Conservation (phyloP, 768 basidiomycete species). For the Phanerodontia chrysosporium region DNA sequence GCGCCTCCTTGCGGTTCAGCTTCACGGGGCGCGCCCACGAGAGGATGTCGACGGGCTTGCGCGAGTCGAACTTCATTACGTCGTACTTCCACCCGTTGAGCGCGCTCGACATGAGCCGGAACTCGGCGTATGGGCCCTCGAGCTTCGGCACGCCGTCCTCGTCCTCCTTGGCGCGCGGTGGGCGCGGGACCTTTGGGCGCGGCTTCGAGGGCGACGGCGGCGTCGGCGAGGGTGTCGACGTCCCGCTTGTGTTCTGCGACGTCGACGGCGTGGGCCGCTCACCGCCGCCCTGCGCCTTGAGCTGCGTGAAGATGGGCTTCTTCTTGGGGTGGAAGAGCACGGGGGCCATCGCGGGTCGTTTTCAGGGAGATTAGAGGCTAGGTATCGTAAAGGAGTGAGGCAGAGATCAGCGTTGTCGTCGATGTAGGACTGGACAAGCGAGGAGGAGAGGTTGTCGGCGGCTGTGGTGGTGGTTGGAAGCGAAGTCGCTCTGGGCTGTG, state of each 20-base stretch:
- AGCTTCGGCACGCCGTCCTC: conserved; percentile 52
- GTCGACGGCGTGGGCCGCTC: not conserved
- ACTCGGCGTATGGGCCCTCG: conserved; percentile 69
- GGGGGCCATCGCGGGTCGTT: conserved; percentile 2
- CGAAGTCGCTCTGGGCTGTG: conserved; percentile 27
- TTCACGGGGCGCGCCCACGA: conserved; percentile 74
- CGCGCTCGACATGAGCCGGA: conserved; percentile 71
- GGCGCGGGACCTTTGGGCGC: not conserved
- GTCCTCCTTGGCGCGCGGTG: conserved; percentile 42
- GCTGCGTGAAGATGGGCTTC: not conserved
- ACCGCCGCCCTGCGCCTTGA: not conserved
- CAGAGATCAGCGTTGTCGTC: not conserved
- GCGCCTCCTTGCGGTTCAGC: conserved; percentile 81
- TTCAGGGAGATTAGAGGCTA: not conserved
- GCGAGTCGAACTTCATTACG: conserved; percentile 86
- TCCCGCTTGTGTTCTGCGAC: not conserved
- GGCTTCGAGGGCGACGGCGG: conserved; percentile 1
- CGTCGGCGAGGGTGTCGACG: not conserved
- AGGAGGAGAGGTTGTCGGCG: conserved; percentile 7
- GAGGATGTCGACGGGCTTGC: conserved; percentile 65
- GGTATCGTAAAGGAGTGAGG: not conserved
- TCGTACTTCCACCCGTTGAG: conserved; percentile 90
- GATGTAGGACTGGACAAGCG: not conserved
- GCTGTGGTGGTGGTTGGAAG: conserved; percentile 34
- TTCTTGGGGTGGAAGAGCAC: conserved; percentile 13